phyloP scores from a whole-genome alignment of 257 asterid genomes.

The Echites panduratus region DNA sequence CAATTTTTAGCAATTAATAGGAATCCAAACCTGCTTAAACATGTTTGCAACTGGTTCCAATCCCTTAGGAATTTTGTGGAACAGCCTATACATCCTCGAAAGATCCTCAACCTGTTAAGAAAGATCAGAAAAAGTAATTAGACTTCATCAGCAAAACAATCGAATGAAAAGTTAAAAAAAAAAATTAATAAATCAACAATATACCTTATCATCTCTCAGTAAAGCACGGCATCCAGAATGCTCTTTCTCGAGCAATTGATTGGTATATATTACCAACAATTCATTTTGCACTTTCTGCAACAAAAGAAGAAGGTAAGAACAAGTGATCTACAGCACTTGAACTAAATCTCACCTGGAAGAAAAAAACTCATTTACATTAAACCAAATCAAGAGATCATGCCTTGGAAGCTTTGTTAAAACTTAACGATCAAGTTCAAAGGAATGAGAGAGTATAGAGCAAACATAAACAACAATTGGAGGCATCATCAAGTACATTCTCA shows the following conservation, averaged over 20 bases:
- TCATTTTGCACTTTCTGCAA: conserved; percentile 38
- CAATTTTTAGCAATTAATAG: neutral
- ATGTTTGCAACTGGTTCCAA: conserved; percentile 32
- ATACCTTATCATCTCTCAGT: conserved; percentile 54
- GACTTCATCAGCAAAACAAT: neutral
- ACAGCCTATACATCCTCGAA: conserved; percentile 57
- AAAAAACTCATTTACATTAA: neutral
- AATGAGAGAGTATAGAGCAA: too few relatives aligned
- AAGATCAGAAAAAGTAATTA: neutral
- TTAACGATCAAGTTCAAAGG: neutral
- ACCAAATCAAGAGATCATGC: neutral
- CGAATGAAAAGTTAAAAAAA: neutral
- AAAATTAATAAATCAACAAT: neutral
- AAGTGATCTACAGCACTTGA: neutral
- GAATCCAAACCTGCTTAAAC: conserved; percentile 43
- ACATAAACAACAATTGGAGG: neutral
- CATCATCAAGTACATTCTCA: neutral
- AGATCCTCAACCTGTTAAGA: conserved; percentile 45
- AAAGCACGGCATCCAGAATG: conserved; percentile 54
- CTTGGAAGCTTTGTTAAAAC: too few relatives aligned
- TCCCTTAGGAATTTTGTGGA: conserved; percentile 31
- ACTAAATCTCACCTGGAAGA: neutral
- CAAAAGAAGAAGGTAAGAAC: neutral
- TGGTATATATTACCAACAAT: conserved; percentile 31
- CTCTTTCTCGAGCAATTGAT: conserved; percentile 52